Percentiles rank a stretch among this genome's conserved stretches.
These are phyloP conservation scores for Xylaria sp. DNA, from an alignment of 2,329 filamentous ascomycete genomes.

Conservation along the genomic window DNA sequence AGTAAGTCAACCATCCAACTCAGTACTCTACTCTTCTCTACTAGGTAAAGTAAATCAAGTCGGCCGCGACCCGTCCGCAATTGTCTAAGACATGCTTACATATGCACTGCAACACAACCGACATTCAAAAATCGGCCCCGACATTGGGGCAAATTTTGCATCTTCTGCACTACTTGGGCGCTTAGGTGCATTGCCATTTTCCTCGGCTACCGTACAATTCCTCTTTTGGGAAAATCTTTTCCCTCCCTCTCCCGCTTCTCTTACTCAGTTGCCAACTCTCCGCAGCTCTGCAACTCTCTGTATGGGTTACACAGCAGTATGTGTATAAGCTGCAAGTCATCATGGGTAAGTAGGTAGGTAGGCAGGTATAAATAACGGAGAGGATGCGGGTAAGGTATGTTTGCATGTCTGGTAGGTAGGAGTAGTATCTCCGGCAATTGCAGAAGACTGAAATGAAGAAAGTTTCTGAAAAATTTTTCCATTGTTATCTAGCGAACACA, in stretches of 20 bases:
- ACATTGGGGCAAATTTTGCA: not conserved
- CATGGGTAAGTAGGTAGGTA: not conserved
- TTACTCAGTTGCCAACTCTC: not conserved
- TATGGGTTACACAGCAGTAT: slow-evolving; percentile 2
- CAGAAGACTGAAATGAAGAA: not conserved
- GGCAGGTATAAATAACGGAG: not conserved
- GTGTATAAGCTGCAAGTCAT: slow-evolving; percentile 6
- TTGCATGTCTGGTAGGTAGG: not conserved
- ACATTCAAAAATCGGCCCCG: not conserved
- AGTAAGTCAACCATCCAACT: not conserved
- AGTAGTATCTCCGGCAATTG: not conserved
- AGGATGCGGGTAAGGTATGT: not conserved
- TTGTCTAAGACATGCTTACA: slow-evolving; percentile 13
- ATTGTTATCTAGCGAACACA: not conserved
- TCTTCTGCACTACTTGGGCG: not conserved
- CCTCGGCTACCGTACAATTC: not conserved
- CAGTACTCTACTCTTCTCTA: not conserved
- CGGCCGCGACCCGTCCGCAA: not conserved
- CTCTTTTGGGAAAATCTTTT: not conserved
- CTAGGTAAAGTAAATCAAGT: not conserved
- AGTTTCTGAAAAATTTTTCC: not conserved
- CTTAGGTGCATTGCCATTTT: slow-evolving; percentile 13
- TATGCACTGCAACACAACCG: slow-evolving; percentile 2
- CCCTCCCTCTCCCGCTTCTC: not conserved
- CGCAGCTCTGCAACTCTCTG: not conserved